Conservation (phyloP, 495 filamentous ascomycete genomes). For the Aspergillus ellipticus region DNA sequence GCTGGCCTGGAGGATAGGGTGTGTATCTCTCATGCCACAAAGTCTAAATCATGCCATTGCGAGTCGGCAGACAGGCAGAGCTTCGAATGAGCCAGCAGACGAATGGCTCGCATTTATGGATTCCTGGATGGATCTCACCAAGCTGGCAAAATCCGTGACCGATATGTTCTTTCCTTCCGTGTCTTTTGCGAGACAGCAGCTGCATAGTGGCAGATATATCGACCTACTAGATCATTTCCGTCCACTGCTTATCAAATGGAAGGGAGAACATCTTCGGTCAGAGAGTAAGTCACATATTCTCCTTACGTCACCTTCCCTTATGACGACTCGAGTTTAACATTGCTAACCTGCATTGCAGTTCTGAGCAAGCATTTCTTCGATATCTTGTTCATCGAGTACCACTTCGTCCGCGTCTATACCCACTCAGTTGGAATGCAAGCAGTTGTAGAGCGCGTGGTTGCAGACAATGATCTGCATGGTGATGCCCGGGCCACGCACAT, state of each 20-base stretch:
- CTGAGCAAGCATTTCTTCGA: conserved; percentile 42
- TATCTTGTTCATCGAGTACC: conserved; percentile 50
- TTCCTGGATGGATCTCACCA: conserved; percentile 52
- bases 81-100: conserved; percentile 27
- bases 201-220: conserved; percentile 51
- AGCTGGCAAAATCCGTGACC: conserved; percentile 49
- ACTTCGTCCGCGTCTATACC: conserved; percentile 52
- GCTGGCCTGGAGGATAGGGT: conserved; percentile 50
- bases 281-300: conserved; percentile 42
- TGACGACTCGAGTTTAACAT: too few relatives aligned
- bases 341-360: conserved; percentile 22
- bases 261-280: conserved; percentile 45
- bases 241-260: conserved; percentile 47
- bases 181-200: conserved; percentile 47
- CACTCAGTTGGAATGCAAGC: conserved; percentile 56
- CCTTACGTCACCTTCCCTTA: too few relatives aligned
- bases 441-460: conserved; percentile 43
- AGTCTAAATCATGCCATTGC: conserved; percentile 42
- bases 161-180: conserved; percentile 53
- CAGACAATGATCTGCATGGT: conserved; percentile 38
- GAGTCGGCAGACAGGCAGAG: conserved; percentile 28
- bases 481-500: conserved; percentile 44
- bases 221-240: conserved; percentile 51
- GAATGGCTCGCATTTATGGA: conserved; percentile 47
- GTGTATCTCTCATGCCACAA: conserved; percentile 51